Evolutionary conservation across 345 rosid species (phyloP).

Genomic region (Melaleuca quinquenervia): DNA sequence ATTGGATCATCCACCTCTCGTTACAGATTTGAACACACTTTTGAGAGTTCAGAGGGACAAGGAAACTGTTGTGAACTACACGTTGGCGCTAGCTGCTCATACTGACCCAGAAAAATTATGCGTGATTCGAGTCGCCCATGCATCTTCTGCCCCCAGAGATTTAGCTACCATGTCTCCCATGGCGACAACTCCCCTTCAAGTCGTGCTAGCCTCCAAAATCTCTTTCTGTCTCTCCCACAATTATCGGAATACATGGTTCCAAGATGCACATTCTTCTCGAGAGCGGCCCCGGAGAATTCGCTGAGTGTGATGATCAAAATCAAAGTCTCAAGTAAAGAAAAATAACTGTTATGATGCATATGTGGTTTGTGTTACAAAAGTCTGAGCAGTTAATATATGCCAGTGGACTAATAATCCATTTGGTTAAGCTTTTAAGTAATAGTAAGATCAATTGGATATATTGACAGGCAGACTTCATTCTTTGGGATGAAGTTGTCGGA

Average conservation of each 20-base stretch:
- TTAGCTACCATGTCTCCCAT: not conserved
- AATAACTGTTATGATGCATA: too few species aligned
- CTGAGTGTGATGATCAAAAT: too few species aligned
- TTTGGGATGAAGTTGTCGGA: too few species aligned
- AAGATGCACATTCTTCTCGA: not conserved
- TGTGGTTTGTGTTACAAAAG: too few species aligned
- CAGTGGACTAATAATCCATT: too few species aligned
- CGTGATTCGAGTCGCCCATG: not conserved
- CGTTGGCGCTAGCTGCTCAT: too few species aligned
- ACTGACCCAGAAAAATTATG: not conserved
- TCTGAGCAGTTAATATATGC: too few species aligned
- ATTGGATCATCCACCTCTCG: not conserved
- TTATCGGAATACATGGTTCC: not conserved
- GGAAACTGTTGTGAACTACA: not conserved
- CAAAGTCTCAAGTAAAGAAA: too few species aligned
- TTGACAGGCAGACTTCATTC: too few species aligned
- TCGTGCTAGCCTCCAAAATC: rapidly evolving
- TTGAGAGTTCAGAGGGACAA: not conserved
- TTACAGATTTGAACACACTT: not conserved
- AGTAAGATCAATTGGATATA: too few species aligned
- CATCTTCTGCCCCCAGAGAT: not conserved
- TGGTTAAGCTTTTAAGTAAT: too few species aligned
- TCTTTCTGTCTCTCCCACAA: not conserved
- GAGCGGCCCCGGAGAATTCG: not conserved
- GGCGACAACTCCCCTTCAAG: not conserved